Percentiles rank a stretch among this genome's conserved stretches.
These are phyloP conservation scores for Jimgerdemannia flammicorona DNA, from an alignment of 192 early-diverging fungal species.

Conservation along the genomic window DNA sequence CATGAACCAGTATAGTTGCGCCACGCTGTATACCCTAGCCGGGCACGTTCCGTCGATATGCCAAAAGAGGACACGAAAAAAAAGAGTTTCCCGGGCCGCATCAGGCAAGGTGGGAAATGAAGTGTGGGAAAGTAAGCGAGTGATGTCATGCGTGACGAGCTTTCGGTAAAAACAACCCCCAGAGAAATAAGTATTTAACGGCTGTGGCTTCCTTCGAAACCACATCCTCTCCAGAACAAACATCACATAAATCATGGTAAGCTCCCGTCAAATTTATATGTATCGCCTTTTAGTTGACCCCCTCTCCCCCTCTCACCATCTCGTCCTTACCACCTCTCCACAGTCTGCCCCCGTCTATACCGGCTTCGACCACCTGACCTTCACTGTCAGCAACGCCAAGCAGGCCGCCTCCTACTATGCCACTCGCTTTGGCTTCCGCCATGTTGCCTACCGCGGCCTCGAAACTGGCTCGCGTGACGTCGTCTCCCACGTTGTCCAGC, in stretches of 20 bases:
- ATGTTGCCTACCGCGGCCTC: slow-evolving; percentile 91
- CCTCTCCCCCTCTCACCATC: background rate
- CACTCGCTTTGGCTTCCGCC: slow-evolving; percentile 91
- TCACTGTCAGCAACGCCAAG: slow-evolving; percentile 92
- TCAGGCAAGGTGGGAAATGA: no score
- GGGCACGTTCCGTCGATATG: no score
- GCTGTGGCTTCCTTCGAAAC: no score
- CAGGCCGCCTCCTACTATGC: slow-evolving; percentile 93
- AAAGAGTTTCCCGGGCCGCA: no score
- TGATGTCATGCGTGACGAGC: no score
- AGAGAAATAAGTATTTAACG: no score
- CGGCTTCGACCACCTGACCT: slow-evolving; percentile 79
- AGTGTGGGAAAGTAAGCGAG: no score
- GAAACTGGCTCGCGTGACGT: slow-evolving; percentile 91
- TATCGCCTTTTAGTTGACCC: background rate
- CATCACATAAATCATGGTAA: background rate
- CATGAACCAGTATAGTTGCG: no score
- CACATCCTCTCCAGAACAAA: no score
- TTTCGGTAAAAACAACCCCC: no score
- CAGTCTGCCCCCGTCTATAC: slow-evolving; percentile 34
- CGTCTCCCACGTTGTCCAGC: slow-evolving; percentile 82
- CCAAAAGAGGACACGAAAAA: no score
- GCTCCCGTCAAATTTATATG: background rate
- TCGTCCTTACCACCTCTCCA: background rate
- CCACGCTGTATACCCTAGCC: no score